A percentile compares a stretch with the other conserved stretches of the same genome.
Conservation (phyloP, 345 rosid species). For the Trapa bicornis region DNA sequence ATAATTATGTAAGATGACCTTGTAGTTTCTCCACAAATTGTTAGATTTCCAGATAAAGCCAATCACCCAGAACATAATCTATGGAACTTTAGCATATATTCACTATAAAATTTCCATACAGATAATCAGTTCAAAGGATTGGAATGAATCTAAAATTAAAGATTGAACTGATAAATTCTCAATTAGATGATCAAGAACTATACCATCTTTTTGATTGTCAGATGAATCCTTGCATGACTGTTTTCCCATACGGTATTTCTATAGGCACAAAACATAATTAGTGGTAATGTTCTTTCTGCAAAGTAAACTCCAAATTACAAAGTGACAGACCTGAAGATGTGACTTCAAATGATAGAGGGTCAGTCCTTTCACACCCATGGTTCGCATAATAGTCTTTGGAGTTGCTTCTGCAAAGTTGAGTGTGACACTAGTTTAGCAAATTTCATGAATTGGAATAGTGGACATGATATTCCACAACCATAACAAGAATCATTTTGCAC, state of each 20-base stretch:
- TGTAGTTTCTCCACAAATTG: neutral
- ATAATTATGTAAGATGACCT: neutral
- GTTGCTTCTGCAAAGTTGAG: conserved; percentile 57
- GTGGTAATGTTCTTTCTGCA: neutral
- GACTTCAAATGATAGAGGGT: conserved; percentile 89
- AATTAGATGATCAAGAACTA: neutral
- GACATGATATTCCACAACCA: neutral
- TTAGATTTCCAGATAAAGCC: neutral
- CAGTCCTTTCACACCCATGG: conserved; percentile 90
- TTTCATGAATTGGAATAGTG: neutral
- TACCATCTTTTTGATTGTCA: conserved; percentile 87
- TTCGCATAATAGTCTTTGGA: conserved; percentile 81
- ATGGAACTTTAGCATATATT: neutral
- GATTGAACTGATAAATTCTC: neutral
- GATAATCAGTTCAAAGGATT: neutral
- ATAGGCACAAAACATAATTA: conserved; percentile 7
- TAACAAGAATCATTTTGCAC: neutral
- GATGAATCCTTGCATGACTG: conserved; percentile 69
- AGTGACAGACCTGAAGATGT: conserved; percentile 66
- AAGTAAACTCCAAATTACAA: neutral
- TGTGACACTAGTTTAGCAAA: neutral
- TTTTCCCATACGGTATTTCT: conserved; percentile 88
- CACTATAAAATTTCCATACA: neutral
- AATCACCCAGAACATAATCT: neutral
- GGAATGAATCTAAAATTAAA: neutral